phyloP scores from a whole-genome alignment of 768 basidiomycete species.

The Tricholoma saponaceum region DNA sequence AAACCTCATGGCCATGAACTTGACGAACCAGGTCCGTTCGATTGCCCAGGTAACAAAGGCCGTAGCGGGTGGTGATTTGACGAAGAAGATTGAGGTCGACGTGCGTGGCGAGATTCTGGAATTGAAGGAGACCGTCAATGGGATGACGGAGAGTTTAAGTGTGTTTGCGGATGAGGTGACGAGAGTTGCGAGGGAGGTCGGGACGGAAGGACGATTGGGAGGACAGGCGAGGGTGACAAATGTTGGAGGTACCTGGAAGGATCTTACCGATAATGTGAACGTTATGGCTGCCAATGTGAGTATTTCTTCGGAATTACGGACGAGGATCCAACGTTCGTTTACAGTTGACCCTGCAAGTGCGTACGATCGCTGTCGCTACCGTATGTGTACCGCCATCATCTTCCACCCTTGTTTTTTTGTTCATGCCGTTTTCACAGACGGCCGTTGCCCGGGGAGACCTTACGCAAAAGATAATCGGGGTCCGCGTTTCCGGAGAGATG shows the following conservation, averaged over 20 bases:
- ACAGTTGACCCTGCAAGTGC: too few species aligned
- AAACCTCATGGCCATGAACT: too few species aligned
- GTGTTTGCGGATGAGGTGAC: conserved; percentile 79
- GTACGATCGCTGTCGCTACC: conserved; percentile 42
- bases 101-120: conserved; percentile 75
- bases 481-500: conserved; percentile 36
- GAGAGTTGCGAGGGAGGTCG: conserved; percentile 93
- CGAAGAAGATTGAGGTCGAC: too few species aligned
- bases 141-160: conserved; percentile 86
- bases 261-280: conserved; percentile 94
- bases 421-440: not conserved
- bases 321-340: not conserved
- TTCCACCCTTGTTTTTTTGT: conserved; percentile 18
- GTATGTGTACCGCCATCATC: not conserved
- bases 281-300: conserved; percentile 86
- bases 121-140: conserved; percentile 89
- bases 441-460: not conserved
- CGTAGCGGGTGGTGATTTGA: too few species aligned
- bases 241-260: conserved; percentile 97
- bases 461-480: conserved; percentile 50
- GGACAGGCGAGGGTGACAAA: conserved; percentile 92
- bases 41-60: conserved; percentile 92
- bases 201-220: conserved; percentile 92
- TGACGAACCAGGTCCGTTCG: conserved; percentile 77
- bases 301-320: conserved; percentile 8